phyloP scores from a whole-genome alignment of 768 basidiomycete species.

The Auricularia sp. region DNA sequence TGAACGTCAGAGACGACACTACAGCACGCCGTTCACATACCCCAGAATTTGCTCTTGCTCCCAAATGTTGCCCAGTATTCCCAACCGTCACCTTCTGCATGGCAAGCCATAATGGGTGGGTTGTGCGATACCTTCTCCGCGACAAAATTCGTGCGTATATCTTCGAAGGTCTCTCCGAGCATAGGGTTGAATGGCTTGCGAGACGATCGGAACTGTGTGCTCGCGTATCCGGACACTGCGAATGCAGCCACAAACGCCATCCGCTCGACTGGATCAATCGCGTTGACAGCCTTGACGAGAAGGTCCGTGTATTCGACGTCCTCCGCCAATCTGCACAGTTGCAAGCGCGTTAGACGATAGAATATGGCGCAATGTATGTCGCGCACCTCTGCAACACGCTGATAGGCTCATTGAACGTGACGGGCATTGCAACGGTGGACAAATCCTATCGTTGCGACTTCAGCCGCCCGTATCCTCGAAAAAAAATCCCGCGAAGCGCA shows the following conservation, averaged over 20 bases:
- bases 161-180: conserved; percentile 84
- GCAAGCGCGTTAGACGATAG: too few relatives aligned
- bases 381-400: conserved; percentile 58
- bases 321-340: conserved; percentile 38
- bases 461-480: conserved; percentile 4
- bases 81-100: conserved; percentile 75
- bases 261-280: conserved; percentile 51
- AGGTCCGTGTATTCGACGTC: conserved; percentile 72
- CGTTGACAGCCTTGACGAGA: conserved; percentile 51
- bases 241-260: conserved; percentile 76
- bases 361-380: too few relatives aligned
- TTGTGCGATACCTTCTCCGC: conserved; percentile 84
- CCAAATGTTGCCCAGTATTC: conserved; percentile 63
- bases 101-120: conserved; percentile 76
- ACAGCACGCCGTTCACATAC: conserved; percentile 16
- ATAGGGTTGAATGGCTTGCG: conserved; percentile 88
- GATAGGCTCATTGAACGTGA: conserved; percentile 83
- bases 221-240: conserved; percentile 75
- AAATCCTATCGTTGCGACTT: conserved; percentile 45
- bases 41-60: conserved; percentile 87
- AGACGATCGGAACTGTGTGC: conserved; percentile 68
- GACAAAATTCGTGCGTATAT: conserved; percentile 67
- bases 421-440: conserved; percentile 75
- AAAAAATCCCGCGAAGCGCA: conserved; percentile 19
- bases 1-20: too few relatives aligned